phyloP scores from a whole-genome alignment of 2,329 filamentous ascomycete species.

The Paracoccidioides brasiliensis region DNA sequence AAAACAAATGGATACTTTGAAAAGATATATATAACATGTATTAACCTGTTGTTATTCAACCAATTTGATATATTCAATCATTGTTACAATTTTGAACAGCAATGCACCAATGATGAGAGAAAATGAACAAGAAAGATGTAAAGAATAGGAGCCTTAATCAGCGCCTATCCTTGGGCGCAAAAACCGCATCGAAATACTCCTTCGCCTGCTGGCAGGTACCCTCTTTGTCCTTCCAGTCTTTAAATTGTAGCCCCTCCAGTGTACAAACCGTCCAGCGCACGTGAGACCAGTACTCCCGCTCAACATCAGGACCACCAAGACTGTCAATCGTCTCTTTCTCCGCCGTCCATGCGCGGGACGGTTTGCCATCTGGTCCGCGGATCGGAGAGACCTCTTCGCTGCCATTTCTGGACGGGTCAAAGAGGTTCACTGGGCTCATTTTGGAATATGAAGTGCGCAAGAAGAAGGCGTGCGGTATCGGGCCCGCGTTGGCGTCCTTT shows the following conservation, averaged over 20 bases:
- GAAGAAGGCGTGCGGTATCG: slow-evolving; percentile 19
- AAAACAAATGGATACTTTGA: too few relatives aligned
- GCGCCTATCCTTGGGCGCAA: slow-evolving; percentile 5
- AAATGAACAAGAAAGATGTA: too few relatives aligned
- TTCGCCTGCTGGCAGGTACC: slow-evolving; percentile 22
- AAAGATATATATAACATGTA: too few relatives aligned
- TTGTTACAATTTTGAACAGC: too few relatives aligned
- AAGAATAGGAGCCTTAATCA: not conserved
- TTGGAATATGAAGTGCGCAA: slow-evolving; percentile 31
- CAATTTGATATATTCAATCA: too few relatives aligned
- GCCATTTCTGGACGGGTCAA: slow-evolving; percentile 19
- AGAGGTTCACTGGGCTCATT: slow-evolving; percentile 27
- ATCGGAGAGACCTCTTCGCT: slow-evolving; percentile 21
- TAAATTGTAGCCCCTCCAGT: slow-evolving; percentile 20
- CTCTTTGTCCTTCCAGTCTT: slow-evolving; percentile 21
- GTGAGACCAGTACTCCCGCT: slow-evolving; percentile 27
- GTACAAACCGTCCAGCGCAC: slow-evolving; percentile 28
- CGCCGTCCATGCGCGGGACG: slow-evolving; percentile 19
- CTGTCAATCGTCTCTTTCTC: not conserved
- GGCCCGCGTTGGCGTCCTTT: slow-evolving; percentile 16
- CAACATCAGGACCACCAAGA: slow-evolving; percentile 15
- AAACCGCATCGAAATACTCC: slow-evolving; percentile 25
- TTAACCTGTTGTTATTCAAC: too few relatives aligned
- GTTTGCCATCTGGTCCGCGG: slow-evolving; percentile 21
- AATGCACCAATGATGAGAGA: too few relatives aligned